Evolutionary conservation across 2,329 filamentous ascomycete species (phyloP), one percentile per base, ranked within the genome.

Genomic region (Pestalotiopsis sp.): DNA sequence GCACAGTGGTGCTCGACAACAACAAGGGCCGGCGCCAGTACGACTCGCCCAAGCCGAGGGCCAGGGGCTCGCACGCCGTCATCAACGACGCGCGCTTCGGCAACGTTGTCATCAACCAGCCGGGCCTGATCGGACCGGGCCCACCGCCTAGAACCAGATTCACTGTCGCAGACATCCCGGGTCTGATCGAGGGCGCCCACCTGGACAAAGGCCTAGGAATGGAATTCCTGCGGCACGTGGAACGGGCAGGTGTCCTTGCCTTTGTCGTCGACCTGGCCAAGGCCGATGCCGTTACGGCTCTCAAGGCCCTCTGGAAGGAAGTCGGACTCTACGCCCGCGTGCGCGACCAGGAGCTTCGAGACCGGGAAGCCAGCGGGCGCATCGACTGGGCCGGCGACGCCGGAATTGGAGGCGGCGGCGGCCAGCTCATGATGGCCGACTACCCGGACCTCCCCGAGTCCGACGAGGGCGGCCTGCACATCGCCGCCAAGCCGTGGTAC

Each of bases 401-500:
- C 77, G 79, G 80, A 20, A 75, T 72, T 39, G 60, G 17, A 14
- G 11, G 20, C 36, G 39, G 38, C 9, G 64, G 64, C 11, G 36
- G n/a, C 17, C 70, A 72, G 66, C 78, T 79, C 72, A 76, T 78
- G 56, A 73, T 78, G 36, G 77, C 78, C 23, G 80, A 78, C 56
- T 75, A 75, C 11, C 72, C 74, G 3, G 66, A 72, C n/a, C 67
- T 73, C 1, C 72, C 75, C 5, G 71, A 70, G 13, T 71, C 64
- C 45, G 52, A 60, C 38, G 67, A 70, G 23, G 52, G 61, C 27
- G 70, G 64, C 71, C 77, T 93, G n/a, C 89, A 92, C 56, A 97
- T 98, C 72, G 92, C 93, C n/a, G 89, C 88, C 41, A 99, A 99
- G 82, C 95, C 96, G 0, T 99, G 96, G 96, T 96, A 97, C 75